A percentile compares a stretch with the other conserved stretches of the same genome.
These are phyloP conservation scores for Gentiana dahurica DNA, from an alignment of 257 asterid species.

Conservation along the genomic window DNA sequence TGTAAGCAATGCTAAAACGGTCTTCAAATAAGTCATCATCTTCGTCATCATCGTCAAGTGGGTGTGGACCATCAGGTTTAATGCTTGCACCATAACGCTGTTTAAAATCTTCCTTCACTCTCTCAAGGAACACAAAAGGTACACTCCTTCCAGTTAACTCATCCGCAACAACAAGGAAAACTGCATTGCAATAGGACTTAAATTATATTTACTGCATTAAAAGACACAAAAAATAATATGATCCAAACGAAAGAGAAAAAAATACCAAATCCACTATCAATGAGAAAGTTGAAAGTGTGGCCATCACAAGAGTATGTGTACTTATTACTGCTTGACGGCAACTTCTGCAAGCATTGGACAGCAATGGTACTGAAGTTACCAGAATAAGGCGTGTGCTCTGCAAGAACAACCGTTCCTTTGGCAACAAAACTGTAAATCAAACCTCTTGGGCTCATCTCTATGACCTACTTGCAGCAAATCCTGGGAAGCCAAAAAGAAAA, in stretches of 20 bases:
- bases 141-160: slow-evolving; percentile 85
- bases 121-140: slow-evolving; percentile 94
- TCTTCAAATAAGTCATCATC: slow-evolving; percentile 84
- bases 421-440: slow-evolving; percentile 98
- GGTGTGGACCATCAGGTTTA: slow-evolving; percentile 56
- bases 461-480: too few species aligned
- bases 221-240: not conserved
- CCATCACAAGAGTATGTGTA: slow-evolving; percentile 97
- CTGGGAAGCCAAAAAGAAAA: not conserved
- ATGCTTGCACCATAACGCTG: slow-evolving; percentile 70
- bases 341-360: slow-evolving; percentile 94
- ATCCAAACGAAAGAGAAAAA: slow-evolving; percentile 6
- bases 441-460: slow-evolving; percentile 71
- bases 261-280: slow-evolving; percentile 84
- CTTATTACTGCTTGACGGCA: slow-evolving; percentile 93
- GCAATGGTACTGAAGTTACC: slow-evolving; percentile 99
- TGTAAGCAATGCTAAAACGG: slow-evolving; percentile 92
- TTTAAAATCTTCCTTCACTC: slow-evolving; percentile 88
- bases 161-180: slow-evolving; percentile 95
- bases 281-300: slow-evolving; percentile 89
- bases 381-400: slow-evolving; percentile 94
- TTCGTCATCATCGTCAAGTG: slow-evolving; percentile 67
- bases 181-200: slow-evolving; percentile 27
- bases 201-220: not conserved
- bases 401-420: slow-evolving; percentile 87